Conservation (phyloP, 768 basidiomycete genomes). For the Calocybe indica region DNA sequence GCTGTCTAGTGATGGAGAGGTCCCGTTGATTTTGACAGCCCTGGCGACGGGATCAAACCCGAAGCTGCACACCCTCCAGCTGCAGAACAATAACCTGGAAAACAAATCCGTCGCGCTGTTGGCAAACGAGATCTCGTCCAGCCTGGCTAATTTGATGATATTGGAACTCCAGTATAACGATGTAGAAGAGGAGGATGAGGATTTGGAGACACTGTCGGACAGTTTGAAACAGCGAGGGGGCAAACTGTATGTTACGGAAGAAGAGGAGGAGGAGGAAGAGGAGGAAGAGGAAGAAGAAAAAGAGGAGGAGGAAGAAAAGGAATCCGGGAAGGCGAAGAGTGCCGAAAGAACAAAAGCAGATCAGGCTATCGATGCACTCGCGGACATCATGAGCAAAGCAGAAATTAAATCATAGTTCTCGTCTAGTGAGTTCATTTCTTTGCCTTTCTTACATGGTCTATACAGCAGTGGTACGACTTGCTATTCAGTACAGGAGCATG, state of each 20-base stretch:
- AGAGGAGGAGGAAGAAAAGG: conserved; percentile 28
- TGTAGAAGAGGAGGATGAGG: conserved; percentile 68
- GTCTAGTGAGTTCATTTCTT: not conserved
- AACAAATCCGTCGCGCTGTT: conserved; percentile 60
- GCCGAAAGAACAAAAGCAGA: conserved; percentile 17
- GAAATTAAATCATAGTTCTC: conserved; percentile 24
- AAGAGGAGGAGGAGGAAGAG: conserved; percentile 66
- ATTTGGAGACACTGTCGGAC: conserved; percentile 45
- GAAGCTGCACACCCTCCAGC: conserved; percentile 66
- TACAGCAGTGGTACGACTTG: no score
- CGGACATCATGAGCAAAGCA: conserved; percentile 63
- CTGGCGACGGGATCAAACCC: conserved; percentile 68
- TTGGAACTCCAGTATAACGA: conserved; percentile 93
- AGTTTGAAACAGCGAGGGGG: conserved; percentile 63
- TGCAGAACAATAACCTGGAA: conserved; percentile 93
- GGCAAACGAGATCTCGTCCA: conserved; percentile 55
- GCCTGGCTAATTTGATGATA: conserved; percentile 51
- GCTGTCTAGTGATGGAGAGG: conserved; percentile 74
- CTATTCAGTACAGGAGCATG: not conserved
- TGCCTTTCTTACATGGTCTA: not conserved
- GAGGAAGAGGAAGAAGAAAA: conserved; percentile 46
- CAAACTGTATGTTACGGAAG: conserved; percentile 66
- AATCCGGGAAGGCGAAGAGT: conserved; percentile 20
- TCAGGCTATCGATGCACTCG: conserved; percentile 48
- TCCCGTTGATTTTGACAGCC: conserved; percentile 56